Conservation (phyloP, 148 eudicot genomes). For the Selenicereus undatus region DNA sequence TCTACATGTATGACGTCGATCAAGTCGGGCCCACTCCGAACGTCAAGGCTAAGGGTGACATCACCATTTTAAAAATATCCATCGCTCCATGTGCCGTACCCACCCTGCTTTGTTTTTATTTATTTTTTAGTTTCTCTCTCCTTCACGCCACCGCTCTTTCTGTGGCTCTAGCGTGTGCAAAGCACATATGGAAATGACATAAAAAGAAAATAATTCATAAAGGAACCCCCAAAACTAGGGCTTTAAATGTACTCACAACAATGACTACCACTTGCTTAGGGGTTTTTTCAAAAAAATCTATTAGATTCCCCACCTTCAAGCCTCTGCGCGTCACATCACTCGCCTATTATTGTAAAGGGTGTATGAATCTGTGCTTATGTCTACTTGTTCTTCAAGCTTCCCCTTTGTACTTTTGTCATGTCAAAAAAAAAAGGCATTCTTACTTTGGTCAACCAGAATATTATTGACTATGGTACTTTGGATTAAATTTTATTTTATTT, state of each 20-base stretch:
- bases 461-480: no score
- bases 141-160: slow-evolving; percentile 13
- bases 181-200: background rate
- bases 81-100: slow-evolving; percentile 9
- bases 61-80: slow-evolving; percentile 3
- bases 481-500: no score
- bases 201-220: no score
- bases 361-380: background rate
- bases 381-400: background rate
- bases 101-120: background rate
- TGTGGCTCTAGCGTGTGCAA: background rate
- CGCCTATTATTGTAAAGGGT: slow-evolving; percentile 7
- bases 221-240: background rate
- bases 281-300: background rate
- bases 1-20: slow-evolving; percentile 1
- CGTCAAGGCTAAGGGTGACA: slow-evolving; percentile 16
- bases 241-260: background rate
- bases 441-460: no score
- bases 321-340: background rate
- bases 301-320: background rate
- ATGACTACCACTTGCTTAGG: background rate
- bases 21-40: background rate
- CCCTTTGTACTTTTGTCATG: no score
- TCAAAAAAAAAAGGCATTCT: no score
- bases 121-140: background rate